phyloP scores from a whole-genome alignment of 306 rosid genomes.

The Vicia faba region DNA sequence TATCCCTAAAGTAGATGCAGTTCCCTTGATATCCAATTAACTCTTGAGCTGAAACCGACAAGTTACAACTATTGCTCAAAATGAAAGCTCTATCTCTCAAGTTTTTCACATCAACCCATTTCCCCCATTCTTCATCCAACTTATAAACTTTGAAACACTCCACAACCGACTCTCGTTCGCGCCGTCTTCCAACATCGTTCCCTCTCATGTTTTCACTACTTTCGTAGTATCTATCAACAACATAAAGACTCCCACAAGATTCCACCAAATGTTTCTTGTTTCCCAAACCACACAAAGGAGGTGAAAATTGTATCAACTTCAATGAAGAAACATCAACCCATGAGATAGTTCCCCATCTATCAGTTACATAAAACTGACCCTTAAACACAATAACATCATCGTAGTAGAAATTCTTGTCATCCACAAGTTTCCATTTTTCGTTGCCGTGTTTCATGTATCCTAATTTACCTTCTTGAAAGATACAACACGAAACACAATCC shows the following conservation, averaged over 20 bases:
- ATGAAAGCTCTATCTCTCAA: constrained; percentile 46
- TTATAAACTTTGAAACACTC: constrained; percentile 55
- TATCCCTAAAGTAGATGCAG: constrained; percentile 47
- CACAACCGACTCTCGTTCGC: constrained; percentile 12
- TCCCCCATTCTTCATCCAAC: constrained; percentile 57
- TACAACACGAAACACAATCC: constrained; percentile 41
- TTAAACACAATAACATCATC: constrained; percentile 62
- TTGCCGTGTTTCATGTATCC: constrained; percentile 52
- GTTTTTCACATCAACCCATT: constrained; percentile 49
- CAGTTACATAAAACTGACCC: constrained; percentile 66
- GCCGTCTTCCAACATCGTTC: not conserved
- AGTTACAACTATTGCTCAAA: constrained; percentile 42
- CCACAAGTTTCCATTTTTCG: constrained; percentile 46
- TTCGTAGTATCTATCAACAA: constrained; percentile 59
- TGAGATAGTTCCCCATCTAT: constrained; percentile 64
- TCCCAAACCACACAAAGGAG: constrained; percentile 62
- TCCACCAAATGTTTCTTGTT: constrained; percentile 73
- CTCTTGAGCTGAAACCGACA: constrained; percentile 41
- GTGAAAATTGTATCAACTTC: constrained; percentile 53
- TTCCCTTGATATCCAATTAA: constrained; percentile 46
- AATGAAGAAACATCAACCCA: constrained; percentile 55
- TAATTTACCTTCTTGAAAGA: constrained; percentile 51
- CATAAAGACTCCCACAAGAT: constrained; percentile 59
- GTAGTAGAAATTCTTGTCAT: constrained; percentile 44
- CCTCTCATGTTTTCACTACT: constrained; percentile 30